Conservation (phyloP, 805 yeast species). For the Candida xyloterini region DNA sequence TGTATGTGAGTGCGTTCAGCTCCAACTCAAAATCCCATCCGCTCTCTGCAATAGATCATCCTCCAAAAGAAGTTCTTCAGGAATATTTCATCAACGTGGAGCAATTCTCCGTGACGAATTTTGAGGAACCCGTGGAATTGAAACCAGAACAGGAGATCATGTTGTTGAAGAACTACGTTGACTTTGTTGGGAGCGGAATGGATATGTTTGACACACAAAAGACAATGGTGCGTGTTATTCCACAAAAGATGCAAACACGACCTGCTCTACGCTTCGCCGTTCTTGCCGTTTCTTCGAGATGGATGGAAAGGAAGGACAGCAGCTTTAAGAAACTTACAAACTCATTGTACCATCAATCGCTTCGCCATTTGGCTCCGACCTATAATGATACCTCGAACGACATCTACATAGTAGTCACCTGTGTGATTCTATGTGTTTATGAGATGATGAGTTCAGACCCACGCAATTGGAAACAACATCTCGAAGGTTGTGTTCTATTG, state of each 20-base stretch:
- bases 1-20: conserved; percentile 36
- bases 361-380: conserved; percentile 28
- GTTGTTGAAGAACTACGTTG: conserved; percentile 33
- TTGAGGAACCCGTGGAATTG: conserved; percentile 10
- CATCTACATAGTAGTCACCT: conserved; percentile 33
- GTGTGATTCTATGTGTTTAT: conserved; percentile 41
- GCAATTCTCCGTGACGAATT: conserved; percentile 15
- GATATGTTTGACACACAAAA: conserved; percentile 35
- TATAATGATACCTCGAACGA: conserved; percentile 16
- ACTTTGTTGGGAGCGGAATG: conserved; percentile 39
- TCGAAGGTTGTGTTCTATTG: conserved; percentile 40
- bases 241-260: conserved; percentile 17
- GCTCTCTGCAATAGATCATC: conserved; percentile 10
- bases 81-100: conserved; percentile 24
- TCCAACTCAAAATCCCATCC: conserved; percentile 10
- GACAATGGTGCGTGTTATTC: conserved; percentile 18
- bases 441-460: conserved; percentile 45
- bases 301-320: conserved; percentile 17
- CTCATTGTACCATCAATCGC: conserved; percentile 33
- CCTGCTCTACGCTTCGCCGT: conserved; percentile 21
- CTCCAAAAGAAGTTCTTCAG: conserved; percentile 20
- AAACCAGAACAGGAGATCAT: conserved; percentile 26
- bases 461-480: conserved; percentile 39
- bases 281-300: conserved; percentile 24
- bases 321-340: conserved; percentile 25